A percentile compares a stretch with the other conserved stretches of the same genome.
phyloP scores from a whole-genome alignment of 2,329 filamentous ascomycete species.

The Phyllosticta capitalensis region DNA sequence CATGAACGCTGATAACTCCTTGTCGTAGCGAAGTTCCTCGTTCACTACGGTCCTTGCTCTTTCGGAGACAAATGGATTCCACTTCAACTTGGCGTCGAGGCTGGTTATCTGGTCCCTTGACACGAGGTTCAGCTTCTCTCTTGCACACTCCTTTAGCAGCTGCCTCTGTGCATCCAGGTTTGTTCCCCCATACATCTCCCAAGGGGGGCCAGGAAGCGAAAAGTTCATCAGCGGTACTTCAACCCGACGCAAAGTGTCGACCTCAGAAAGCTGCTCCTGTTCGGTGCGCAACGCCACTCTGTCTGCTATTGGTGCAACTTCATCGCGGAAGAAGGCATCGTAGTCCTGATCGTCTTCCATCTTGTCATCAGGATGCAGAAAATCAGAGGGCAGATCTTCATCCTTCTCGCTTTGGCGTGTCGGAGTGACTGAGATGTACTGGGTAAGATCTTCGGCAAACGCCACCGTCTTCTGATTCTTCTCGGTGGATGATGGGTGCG shows the following conservation, averaged over 20 bases:
- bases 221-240: slow-evolving; percentile 41
- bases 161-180: slow-evolving; percentile 21
- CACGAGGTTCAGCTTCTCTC: slow-evolving; percentile 21
- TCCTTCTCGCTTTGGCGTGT: not conserved
- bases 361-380: slow-evolving; percentile 15
- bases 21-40: slow-evolving; percentile 32
- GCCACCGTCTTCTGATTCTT: slow-evolving; percentile 34
- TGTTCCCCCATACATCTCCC: slow-evolving; percentile 29
- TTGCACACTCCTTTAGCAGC: not conserved
- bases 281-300: slow-evolving; percentile 26
- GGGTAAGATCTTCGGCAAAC: slow-evolving; percentile 28
- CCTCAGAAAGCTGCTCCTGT: slow-evolving; percentile 38
- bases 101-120: slow-evolving; percentile 29
- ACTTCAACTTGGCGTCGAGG: slow-evolving; percentile 34
- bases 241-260: slow-evolving; percentile 40
- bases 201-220: slow-evolving; percentile 35
- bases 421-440: slow-evolving; percentile 17
- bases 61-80: slow-evolving; percentile 39
- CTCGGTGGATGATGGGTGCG: slow-evolving; percentile 17
- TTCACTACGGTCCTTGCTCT: slow-evolving; percentile 28
- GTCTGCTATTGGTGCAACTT: slow-evolving; percentile 28
- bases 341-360: slow-evolving; percentile 22
- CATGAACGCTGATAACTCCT: slow-evolving; percentile 28
- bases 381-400: slow-evolving; percentile 16
- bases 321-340: slow-evolving; percentile 24